Conservation (phyloP, 305 asterid genomes). For the Coffea humblotiana region DNA sequence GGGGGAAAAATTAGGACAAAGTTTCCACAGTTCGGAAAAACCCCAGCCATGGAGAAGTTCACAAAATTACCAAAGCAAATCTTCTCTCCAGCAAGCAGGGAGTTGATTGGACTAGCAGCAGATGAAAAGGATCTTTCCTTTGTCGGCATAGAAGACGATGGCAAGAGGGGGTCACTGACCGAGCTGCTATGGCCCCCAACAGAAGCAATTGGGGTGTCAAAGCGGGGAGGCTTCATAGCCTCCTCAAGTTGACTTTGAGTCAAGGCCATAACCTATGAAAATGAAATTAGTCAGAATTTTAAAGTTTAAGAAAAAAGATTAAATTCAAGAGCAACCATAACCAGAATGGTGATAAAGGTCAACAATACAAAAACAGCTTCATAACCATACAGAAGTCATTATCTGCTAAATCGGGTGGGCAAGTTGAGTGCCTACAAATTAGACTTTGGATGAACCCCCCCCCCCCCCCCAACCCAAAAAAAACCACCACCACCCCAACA, state of each 20-base stretch:
- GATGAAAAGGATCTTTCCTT: conserved; percentile 69
- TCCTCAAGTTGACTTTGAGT: conserved; percentile 92
- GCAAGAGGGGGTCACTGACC: conserved; percentile 54
- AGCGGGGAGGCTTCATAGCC: conserved; percentile 76
- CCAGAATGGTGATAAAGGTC: not conserved
- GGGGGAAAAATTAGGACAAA: conserved; percentile 9
- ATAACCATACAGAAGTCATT: not conserved
- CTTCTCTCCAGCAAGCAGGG: conserved; percentile 94
- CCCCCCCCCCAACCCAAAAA: no score
- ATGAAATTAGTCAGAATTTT: conserved; percentile 9
- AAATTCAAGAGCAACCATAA: not conserved
- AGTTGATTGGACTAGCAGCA: conserved; percentile 81
- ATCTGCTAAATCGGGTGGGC: not conserved
- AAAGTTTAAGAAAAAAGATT: not conserved
- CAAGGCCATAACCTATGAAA: conserved; percentile 73
- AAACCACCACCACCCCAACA: no score
- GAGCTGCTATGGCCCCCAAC: conserved; percentile 66
- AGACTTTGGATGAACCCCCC: no score
- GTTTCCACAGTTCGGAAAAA: not conserved
- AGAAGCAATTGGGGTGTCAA: conserved; percentile 57
- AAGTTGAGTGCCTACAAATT: not conserved
- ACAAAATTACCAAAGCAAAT: conserved; percentile 77
- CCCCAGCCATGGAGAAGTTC: not conserved
- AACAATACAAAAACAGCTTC: not conserved
- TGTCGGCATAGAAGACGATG: conserved; percentile 51